Evolutionary conservation across 2,329 filamentous ascomycete species (phyloP).

Genomic region (Neofusicoccum laricinum): DNA sequence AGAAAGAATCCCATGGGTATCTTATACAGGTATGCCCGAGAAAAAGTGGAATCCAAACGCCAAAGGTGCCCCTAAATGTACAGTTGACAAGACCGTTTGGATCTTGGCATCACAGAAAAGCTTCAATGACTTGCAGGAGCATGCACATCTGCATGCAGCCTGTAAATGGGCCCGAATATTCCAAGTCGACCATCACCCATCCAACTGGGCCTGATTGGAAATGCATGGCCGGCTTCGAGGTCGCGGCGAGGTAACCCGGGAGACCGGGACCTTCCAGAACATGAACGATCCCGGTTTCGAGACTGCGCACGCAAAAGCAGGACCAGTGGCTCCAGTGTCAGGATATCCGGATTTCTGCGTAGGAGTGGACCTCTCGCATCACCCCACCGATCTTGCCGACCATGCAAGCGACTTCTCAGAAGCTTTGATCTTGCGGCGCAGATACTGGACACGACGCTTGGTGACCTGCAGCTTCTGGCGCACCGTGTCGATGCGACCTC

Average conservation of each 20-base stretch:
- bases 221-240: background rate
- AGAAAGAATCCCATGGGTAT: background rate
- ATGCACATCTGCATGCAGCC: background rate
- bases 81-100: background rate
- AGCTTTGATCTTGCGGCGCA: slow-evolving; percentile 12
- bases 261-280: background rate
- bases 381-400: background rate
- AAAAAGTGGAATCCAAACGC: background rate
- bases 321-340: background rate
- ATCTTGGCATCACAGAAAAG: background rate
- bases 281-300: background rate
- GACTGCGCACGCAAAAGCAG: background rate
- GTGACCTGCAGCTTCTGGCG: background rate
- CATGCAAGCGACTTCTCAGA: background rate
- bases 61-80: background rate
- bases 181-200: background rate
- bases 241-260: background rate
- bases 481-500: slow-evolving; percentile 2
- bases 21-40: background rate
- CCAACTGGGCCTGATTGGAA: background rate
- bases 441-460: background rate
- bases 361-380: background rate
- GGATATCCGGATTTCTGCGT: background rate
- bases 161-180: too few species aligned
- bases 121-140: background rate